Base-by-base conservation (phyloP, 352 stramenopile genomes). In the Phytophthora foliorum region DNA sequence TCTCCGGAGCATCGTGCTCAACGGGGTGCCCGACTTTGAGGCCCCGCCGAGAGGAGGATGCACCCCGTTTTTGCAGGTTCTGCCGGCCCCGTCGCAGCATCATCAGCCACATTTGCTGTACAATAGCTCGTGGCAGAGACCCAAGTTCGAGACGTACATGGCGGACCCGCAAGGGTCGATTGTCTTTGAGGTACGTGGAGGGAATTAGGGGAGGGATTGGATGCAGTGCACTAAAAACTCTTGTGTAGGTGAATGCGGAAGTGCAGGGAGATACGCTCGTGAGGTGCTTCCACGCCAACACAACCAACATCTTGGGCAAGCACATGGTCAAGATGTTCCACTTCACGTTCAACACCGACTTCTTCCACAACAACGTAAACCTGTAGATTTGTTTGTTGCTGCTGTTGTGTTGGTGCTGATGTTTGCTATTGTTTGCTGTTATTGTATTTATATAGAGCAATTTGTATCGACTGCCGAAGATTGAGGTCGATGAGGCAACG, bases 241-340 rank as follows among this genome's bases (percentile, higher is more conserved):
- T 57, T 7, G 34, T 69, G 17, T 51, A 94, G 77, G 82, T 83
- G 19, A 92, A 94, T 52, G 89, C 72, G 38, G 62, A 90, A 51
- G 80, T 95, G 21, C 84, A 92, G 46, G 86, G 86, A 2, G 88
- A 95, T 48, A 78, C 87, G 13, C 24, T 91, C 32, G 78, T 95
- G 31, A 73, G 86, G 19, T 88, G 84, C 39, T 95, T 93, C 62
- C 84, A 95, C 32, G 84, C 88, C 16, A 94, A 90, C 44, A 80
- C 75, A 39, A 81, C 74, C 25, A 84, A 87, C 27, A 90, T 94
- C 52, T 63, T 93, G 42, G 86, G 86, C 27, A 92, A 91, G 64
- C 82, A 93, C 72, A 86, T 93, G 55, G 79, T 89, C 44, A 89
- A 92, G 59, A 92, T 95, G 81, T 94, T 93, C 68, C 88, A 95